Conservation (phyloP, 192 early-diverging fungal genomes). For the Backusella liffmaniae region DNA sequence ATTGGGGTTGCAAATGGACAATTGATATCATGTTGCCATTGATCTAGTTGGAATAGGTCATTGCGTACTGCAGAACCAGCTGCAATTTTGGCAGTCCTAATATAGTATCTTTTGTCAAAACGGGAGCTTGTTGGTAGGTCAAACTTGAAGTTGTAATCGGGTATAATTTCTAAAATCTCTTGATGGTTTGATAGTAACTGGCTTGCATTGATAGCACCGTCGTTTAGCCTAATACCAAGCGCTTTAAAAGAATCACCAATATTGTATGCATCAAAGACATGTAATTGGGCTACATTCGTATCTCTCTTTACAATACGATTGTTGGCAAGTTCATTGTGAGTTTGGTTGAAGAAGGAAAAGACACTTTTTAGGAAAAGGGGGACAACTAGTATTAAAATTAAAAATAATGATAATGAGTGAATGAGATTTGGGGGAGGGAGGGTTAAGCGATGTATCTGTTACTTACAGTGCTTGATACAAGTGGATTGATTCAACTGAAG, state of each 20-base stretch:
- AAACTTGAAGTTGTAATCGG: conserved; percentile 19
- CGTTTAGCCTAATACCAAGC: not conserved
- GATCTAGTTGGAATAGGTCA: not conserved
- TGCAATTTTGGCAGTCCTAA: not conserved
- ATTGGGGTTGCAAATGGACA: conserved; percentile 1
- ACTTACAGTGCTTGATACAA: conserved; percentile 14
- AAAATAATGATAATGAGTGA: not conserved
- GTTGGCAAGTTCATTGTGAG: not conserved
- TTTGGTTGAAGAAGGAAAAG: not conserved
- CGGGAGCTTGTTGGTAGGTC: not conserved
- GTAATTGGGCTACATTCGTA: not conserved
- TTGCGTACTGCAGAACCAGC: not conserved
- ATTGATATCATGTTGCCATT: not conserved
- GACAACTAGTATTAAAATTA: not conserved
- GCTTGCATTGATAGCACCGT: not conserved
- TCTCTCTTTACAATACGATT: not conserved
- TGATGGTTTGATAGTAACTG: not conserved
- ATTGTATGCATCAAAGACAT: conserved; percentile 22
- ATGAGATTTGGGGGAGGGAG: not conserved
- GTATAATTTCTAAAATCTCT: conserved; percentile 19
- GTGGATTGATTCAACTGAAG: conserved; percentile 10
- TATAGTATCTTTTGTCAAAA: conserved; percentile 8
- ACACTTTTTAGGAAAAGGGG: conserved; percentile 6
- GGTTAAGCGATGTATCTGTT: not conserved
- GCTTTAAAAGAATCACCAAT: conserved; percentile 16